Base-by-base conservation (phyloP, 768 basidiomycete genomes). In the Phylloporus sp. region DNA sequence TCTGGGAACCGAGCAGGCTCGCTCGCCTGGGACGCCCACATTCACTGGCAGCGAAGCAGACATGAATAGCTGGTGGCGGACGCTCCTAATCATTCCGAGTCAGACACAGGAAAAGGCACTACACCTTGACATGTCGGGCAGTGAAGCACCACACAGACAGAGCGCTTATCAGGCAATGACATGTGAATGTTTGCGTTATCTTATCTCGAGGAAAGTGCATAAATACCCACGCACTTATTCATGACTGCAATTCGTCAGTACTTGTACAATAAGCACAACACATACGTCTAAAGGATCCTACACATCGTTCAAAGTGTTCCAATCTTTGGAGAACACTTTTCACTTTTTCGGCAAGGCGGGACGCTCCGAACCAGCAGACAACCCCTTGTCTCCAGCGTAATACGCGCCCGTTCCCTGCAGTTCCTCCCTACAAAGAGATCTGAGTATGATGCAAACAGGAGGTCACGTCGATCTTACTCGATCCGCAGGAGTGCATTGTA, bases 401-500 rank as follows among this genome's bases (percentile, higher is more conserved):
- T 76, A 76, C 32, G 80, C 80, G 46, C 82, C 82, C 54, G 76
- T 74, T 53, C 72, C 86, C 48, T 61, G 53, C 59, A 95, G 77
- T 72, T 95, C 89, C 69, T 86, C 90, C 78, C 88, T 90, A 55
- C 44, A 52, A 35, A 47, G 28, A 5, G 5, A 23, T 11, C 0
- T 68, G n/a, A 47, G 42, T 28, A 58, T 20, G 3, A 24, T 11
- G 12, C 1, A 9, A 36, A 22, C 10, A 35, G 27, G 5, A 4
- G 3, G 26, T 2, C 0, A 44, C 22, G 47, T 45, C 31, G 10
- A 20, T 78, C 87, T 66, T 71, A 92, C 85, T 92, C 90, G 56
- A 95, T 95, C 62, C 93, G 89, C 68, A 97, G 79, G 49, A 97
- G 75, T 29, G 81, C 76, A 66, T 95, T 95, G 80, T 93, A 92